A percentile compares a stretch with the other conserved stretches of the same genome.
Conservation (phyloP, 1,284 basidiomycete genomes). For the Ustilago cynodontis region DNA sequence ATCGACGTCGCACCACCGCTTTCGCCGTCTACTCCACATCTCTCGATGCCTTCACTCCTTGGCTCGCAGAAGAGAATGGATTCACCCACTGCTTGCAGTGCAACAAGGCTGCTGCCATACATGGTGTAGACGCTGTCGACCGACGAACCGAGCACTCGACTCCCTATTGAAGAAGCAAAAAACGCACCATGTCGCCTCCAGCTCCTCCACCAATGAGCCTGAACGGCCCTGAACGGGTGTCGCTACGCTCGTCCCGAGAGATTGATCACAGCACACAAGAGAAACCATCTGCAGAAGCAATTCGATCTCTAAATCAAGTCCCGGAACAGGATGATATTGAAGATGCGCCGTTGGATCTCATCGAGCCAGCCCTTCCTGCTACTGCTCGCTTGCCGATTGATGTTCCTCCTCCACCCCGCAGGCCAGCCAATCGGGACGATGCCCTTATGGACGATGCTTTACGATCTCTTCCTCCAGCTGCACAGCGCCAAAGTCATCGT, state of each 20-base stretch:
- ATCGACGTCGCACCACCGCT: background rate
- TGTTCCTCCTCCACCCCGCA: conserved; percentile 33
- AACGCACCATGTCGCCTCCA: conserved; percentile 15
- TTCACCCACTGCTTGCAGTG: background rate
- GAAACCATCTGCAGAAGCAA: background rate
- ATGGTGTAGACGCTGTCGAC: background rate
- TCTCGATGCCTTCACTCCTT: background rate
- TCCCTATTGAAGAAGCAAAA: background rate
- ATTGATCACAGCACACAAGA: background rate
- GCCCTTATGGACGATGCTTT: conserved; percentile 51
- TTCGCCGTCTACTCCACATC: background rate
- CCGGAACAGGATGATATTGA: background rate
- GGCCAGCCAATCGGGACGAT: conserved; percentile 35
- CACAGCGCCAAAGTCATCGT: conserved; percentile 25
- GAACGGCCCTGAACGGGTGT: background rate
- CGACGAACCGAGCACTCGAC: background rate
- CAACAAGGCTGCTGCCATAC: background rate
- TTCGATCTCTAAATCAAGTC: background rate
- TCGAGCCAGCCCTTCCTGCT: conserved; percentile 23
- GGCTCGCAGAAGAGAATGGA: conserved; percentile 2
- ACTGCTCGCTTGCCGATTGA: conserved; percentile 27
- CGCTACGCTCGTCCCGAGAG: background rate
- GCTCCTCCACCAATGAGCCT: conserved; percentile 15
- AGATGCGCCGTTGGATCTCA: background rate
- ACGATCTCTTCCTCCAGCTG: conserved; percentile 47